Percentiles rank a stretch among this genome's conserved stretches.
Conservation (phyloP, 164 flowering plant genomes). For the Litsea cubeba region DNA sequence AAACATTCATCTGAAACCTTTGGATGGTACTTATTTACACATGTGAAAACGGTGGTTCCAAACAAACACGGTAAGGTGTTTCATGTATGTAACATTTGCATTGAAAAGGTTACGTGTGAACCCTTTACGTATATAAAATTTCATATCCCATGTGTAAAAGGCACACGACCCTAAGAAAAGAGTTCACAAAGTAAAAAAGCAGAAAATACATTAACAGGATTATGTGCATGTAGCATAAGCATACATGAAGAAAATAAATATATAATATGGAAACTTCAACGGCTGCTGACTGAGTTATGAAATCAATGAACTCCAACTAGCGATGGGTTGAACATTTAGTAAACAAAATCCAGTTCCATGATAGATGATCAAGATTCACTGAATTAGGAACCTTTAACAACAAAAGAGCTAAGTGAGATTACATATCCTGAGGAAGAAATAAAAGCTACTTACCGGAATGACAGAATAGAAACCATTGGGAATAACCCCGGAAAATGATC, state of each 20-base stretch:
- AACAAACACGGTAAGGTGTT: too few relatives aligned
- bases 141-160: too few relatives aligned
- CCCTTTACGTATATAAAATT: too few relatives aligned
- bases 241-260: too few relatives aligned
- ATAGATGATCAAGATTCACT: not conserved
- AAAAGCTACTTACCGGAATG: conserved; percentile 58
- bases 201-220: too few relatives aligned
- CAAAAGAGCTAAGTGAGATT: not conserved
- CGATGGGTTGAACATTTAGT: not conserved
- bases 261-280: not conserved
- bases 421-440: not conserved
- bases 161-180: too few relatives aligned
- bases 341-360: not conserved
- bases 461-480: conserved; percentile 97
- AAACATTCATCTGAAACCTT: too few relatives aligned
- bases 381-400: not conserved
- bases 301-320: not conserved
- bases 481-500: conserved; percentile 70
- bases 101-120: too few relatives aligned
- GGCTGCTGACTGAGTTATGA: not conserved
- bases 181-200: too few relatives aligned
- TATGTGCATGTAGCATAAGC: not conserved
- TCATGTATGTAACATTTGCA: too few relatives aligned
- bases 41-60: too few relatives aligned
- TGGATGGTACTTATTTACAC: too few relatives aligned